Evolutionary conservation across 2,329 filamentous ascomycete species (phyloP).

Genomic region (Dryadomyces quercus-mongolicae): DNA sequence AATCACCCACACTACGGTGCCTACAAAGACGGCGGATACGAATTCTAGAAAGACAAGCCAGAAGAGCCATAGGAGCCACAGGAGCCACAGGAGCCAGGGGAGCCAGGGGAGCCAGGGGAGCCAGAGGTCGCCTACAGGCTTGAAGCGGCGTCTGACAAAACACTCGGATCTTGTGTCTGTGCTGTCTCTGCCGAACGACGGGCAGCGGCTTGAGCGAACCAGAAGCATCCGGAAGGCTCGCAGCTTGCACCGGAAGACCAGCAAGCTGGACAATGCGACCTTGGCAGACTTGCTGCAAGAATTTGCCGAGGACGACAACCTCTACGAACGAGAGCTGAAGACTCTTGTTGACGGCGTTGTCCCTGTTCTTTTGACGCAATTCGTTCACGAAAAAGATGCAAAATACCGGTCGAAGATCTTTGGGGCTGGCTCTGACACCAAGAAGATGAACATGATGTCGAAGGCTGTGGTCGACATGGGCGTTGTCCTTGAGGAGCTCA

Average conservation of each 20-base stretch:
- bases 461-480: constrained; percentile 93
- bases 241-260: constrained; percentile 64
- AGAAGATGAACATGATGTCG: constrained; percentile 51
- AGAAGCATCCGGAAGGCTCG: constrained; percentile 64
- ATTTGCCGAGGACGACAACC: constrained; percentile 69
- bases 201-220: constrained; percentile 42
- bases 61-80: no score
- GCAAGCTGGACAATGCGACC: constrained; percentile 53
- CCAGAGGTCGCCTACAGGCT: constrained; percentile 31
- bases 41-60: constrained; percentile 26
- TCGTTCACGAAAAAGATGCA: constrained; percentile 55
- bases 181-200: constrained; percentile 58
- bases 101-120: no score
- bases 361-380: constrained; percentile 76
- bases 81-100: no score
- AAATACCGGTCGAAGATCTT: constrained; percentile 57
- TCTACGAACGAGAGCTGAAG: constrained; percentile 83
- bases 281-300: constrained; percentile 67
- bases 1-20: constrained; percentile 37
- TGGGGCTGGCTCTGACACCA: constrained; percentile 36
- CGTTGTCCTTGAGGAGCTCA: constrained; percentile 73
- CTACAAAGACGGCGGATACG: constrained; percentile 33
- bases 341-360: constrained; percentile 92
- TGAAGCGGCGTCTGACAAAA: constrained; percentile 71
- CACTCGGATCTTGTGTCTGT: constrained; percentile 93